Base-by-base conservation (phyloP, 495 filamentous ascomycete genomes). In the Daldinia vernicosa region DNA sequence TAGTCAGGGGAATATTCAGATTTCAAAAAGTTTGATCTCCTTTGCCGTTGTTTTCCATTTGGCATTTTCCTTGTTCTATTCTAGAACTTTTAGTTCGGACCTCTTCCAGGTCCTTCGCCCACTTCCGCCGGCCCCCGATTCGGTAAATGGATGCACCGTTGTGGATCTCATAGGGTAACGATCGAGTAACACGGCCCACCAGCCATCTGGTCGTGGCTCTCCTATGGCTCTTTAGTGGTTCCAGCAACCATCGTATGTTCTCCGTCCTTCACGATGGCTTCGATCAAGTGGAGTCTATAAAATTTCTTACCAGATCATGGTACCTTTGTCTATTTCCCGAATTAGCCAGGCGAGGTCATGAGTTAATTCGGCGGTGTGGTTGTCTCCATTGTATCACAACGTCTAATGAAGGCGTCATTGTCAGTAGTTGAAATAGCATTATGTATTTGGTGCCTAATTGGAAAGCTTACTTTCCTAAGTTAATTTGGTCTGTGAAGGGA, bases 111-210 rank as follows among this genome's bases (percentile, higher is more conserved):
- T 65, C 58, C 22, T 69, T 69, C 61, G 61, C 43, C 61, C 19
- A 55, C 37, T 59, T 53, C 61, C 54, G 50, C 57, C 52, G 24
- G 43, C 12, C n/a, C 57, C 57, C 57, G 56, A 73, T 62, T 71
- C 60, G 64, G 61, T 43, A 63, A 66, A 65, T 45, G 43, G 60
- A 67, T 35, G 72, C 35, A 35, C 55, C 43, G 67, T 5, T 37
- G 75, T 77, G 75, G 75, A 77, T 77, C 66, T 63, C 27, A 75
- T 75, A 69, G 67, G 70, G 72, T 75, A 77, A 75, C 73, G 69
- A 75, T 74, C 63, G 60, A 65, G 70, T 77, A 75, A 77, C 73
- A 30, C 32, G 52, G 17, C 51, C 75, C 63, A 64, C 69, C 45
- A 63, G 28, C 37, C 40, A 57, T 55, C 55, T 60, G 65, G 40